Base-by-base conservation (phyloP, 768 basidiomycete genomes). In the Strobilomyces dryophilus region DNA sequence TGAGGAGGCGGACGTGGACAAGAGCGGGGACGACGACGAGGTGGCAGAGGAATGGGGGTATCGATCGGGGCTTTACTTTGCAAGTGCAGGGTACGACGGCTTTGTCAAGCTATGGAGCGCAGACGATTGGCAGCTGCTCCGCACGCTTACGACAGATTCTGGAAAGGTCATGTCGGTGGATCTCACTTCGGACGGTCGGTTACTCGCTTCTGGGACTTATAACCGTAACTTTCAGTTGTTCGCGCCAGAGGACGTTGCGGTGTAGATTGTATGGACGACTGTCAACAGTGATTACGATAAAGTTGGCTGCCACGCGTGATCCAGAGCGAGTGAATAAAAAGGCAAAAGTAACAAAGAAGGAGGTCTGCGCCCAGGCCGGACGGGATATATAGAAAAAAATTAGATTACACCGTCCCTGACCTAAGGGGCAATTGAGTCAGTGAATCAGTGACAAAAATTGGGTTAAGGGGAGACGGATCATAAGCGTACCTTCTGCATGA, bases 131-230 rank as follows among this genome's bases (percentile, higher is more conserved):
- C 93, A 92, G 62, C 74, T 95, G 41, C 78, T 97, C 47, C 81
- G 86, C 56, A 89, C 89, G 41, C 76, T 99, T 53, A 84, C 92
- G 47, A 95, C 93, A 20, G 95, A 98, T 65, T 87, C 89, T 26
- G 93, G 95, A n/a, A 98, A 98, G 71, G 95, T 98, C 55, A 99
- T 98, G 97, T 92, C 90, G 8, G 94, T 98, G 10, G 97, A 99
- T 67, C 78, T 98, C 20, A 84, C 86, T 26, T 78, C 78, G 49
- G 92, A 95, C 67, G 91, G 85, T 12, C 84, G 83, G 62, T 78
- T 91, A 66, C 79, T 97, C 41, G 95, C 86, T 5, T 89, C 88
- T 6, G 94, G 94, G 35, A 94, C 92, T 41, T 95, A 92, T 69
- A 95, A 92, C 71, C 79, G 95, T 54, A 93, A 89, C 71, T 97